Evolutionary conservation across 2,329 filamentous ascomycete genomes (phyloP).

Genomic region (Verticillium isaacii): DNA sequence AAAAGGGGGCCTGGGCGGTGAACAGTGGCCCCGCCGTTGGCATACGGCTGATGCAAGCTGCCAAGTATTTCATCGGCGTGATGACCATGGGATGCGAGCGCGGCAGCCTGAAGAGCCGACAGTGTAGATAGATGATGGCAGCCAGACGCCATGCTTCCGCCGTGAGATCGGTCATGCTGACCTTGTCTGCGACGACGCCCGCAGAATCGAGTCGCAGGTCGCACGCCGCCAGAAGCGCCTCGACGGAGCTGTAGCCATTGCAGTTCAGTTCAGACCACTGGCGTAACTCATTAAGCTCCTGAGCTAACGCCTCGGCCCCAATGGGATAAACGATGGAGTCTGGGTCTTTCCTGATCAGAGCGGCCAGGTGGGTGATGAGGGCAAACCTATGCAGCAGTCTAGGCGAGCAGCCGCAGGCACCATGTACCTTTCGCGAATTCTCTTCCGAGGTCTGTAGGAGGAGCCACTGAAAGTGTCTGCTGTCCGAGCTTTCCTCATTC

Average conservation of each 20-base stretch:
- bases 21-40: constrained; percentile 34
- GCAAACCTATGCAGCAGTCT: constrained; percentile 30
- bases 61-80: constrained; percentile 24
- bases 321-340: constrained; percentile 24
- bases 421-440: constrained; percentile 32
- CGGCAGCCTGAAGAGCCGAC: constrained; percentile 30
- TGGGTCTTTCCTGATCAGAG: constrained; percentile 26
- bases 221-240: background rate
- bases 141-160: constrained; percentile 36
- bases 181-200: constrained; percentile 3
- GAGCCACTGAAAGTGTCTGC: constrained; percentile 31
- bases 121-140: constrained; percentile 32
- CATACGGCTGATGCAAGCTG: constrained; percentile 31
- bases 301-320: constrained; percentile 20
- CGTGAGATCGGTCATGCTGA: constrained; percentile 33
- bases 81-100: constrained; percentile 30
- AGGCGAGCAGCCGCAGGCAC: constrained; percentile 36
- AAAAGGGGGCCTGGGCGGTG: constrained; percentile 35
- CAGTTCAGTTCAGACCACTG: constrained; percentile 10
- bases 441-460: constrained; percentile 26
- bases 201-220: background rate
- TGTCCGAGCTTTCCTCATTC: constrained; percentile 18
- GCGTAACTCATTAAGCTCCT: constrained; percentile 16
- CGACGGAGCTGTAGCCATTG: background rate
- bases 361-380: constrained; percentile 31